Base-by-base conservation (phyloP, 1,139 yeast genomes). In the Blastobotrys persicus region DNA sequence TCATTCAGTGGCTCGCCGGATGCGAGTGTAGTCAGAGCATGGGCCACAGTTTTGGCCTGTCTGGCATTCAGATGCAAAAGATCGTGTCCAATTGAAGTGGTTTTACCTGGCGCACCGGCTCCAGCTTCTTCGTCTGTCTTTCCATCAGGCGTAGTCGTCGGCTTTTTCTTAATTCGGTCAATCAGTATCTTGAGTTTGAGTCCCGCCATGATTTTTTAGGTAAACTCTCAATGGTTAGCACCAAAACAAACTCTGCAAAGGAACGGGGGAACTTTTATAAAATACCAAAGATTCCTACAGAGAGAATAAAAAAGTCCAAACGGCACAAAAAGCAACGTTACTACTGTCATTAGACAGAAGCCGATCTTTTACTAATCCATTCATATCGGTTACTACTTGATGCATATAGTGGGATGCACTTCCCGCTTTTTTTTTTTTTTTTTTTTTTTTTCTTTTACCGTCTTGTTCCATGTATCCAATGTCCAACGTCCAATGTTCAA, bases 121-220 rank as follows among this genome's bases (percentile, higher is more conserved):
- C 47, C 47, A 33, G 47, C 47, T 32, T 45, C 33, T 16, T 45
- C 32, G 40, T 45, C 47, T 4, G 47, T 45, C 34, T 45, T 45
- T 1, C 47, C 47, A 28, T 45, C 47, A 4, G 44, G 43, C n/a
- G 47, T 23, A 32, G 23, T 14, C 2, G 19, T 14, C 5, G 47
- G 47, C 16, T 45, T 45, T 1, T 38, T 34, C 40, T 16, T 31
- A 17, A 45, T 39, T 39, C 44, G 17, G 1, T 39, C 40, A 32
- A 45, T 14, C 20, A 45, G 16, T 12, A 26, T 37, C 13, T 44
- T 42, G 14, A 26, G n/a, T 18, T 14, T 37, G 14, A 20, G 19
- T 12, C 23, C 17, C 39, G 11, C 26, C 40, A 18, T 16, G 16
- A 32, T 35, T 37, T n/a, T n/a, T n/a, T n/a, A n/a, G n/a, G 26